These are phyloP conservation scores for Spathaspora gorwiae DNA, from an alignment of 805 yeast species.

Conservation along the genomic window DNA sequence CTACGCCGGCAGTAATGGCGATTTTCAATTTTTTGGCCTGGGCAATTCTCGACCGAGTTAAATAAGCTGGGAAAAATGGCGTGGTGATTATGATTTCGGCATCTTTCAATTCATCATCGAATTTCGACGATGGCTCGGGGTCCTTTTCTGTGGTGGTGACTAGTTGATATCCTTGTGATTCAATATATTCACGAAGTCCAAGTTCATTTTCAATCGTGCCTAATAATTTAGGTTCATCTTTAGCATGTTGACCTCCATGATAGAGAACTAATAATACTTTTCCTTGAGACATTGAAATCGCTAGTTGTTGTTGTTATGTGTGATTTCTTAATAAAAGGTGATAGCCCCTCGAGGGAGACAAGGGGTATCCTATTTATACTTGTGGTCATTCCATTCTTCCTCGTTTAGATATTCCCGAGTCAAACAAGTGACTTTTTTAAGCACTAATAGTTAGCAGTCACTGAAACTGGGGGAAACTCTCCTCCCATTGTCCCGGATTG, in stretches of 20 bases:
- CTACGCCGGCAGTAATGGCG: slow-evolving; percentile 77
- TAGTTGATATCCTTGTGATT: slow-evolving; percentile 61
- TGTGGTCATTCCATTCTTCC: no score
- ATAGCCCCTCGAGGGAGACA: background rate
- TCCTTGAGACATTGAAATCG: slow-evolving; percentile 27
- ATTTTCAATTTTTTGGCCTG: slow-evolving; percentile 69
- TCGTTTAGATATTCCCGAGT: no score
- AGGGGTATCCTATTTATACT: no score
- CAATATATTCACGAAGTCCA: slow-evolving; percentile 63
- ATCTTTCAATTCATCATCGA: slow-evolving; percentile 63
- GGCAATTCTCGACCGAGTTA: slow-evolving; percentile 60
- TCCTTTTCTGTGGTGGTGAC: slow-evolving; percentile 69
- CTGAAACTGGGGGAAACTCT: no score
- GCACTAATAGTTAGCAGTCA: no score
- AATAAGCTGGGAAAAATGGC: slow-evolving; percentile 79
- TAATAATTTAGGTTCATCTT: slow-evolving; percentile 54
- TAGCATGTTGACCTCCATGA: slow-evolving; percentile 55
- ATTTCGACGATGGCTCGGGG: slow-evolving; percentile 47
- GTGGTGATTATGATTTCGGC: slow-evolving; percentile 78
- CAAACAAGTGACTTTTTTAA: no score
- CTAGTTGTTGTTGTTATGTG: no score
- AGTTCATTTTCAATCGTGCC: slow-evolving; percentile 76
- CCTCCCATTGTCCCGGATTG: no score
- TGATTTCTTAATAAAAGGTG: no score
- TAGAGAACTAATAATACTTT: slow-evolving; percentile 54